Conservation (phyloP, 2,329 filamentous ascomycete species). For the Fusarium nelsonii region DNA sequence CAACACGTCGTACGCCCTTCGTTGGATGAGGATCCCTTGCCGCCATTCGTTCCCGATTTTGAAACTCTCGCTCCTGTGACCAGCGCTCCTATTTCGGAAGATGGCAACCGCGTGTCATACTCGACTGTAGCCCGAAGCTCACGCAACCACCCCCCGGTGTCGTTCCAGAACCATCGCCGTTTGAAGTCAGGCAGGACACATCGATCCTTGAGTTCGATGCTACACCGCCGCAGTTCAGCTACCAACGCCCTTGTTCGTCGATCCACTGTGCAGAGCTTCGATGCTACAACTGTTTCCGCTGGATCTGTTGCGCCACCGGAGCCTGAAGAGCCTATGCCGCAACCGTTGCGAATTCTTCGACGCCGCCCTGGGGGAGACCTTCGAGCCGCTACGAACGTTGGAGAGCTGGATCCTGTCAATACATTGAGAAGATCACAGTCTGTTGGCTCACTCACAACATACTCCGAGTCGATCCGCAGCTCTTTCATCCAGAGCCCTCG, state of each 20-base stretch:
- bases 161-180: slow-evolving; percentile 57
- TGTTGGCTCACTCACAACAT: slow-evolving; percentile 70
- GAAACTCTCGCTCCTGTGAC: slow-evolving; percentile 54
- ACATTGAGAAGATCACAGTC: slow-evolving; percentile 67
- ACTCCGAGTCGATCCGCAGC: slow-evolving; percentile 70
- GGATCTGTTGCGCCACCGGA: slow-evolving; percentile 63
- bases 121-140: slow-evolving; percentile 44
- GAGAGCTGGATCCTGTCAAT: slow-evolving; percentile 65
- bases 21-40: slow-evolving; percentile 56
- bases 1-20: slow-evolving; percentile 58
- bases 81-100: slow-evolving; percentile 50
- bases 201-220: slow-evolving; percentile 63
- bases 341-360: slow-evolving; percentile 73
- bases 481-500: slow-evolving; percentile 64
- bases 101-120: slow-evolving; percentile 51
- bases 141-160: slow-evolving; percentile 48
- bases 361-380: slow-evolving; percentile 81
- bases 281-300: slow-evolving; percentile 66
- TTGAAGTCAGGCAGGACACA: slow-evolving; percentile 64
- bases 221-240: slow-evolving; percentile 70
- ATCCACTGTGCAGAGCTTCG: slow-evolving; percentile 69
- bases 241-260: slow-evolving; percentile 66
- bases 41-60: slow-evolving; percentile 63
- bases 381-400: slow-evolving; percentile 74
- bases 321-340: slow-evolving; percentile 55